Conservation (phyloP, 495 filamentous ascomycete genomes). For the Annulohypoxylon maeteangense region DNA sequence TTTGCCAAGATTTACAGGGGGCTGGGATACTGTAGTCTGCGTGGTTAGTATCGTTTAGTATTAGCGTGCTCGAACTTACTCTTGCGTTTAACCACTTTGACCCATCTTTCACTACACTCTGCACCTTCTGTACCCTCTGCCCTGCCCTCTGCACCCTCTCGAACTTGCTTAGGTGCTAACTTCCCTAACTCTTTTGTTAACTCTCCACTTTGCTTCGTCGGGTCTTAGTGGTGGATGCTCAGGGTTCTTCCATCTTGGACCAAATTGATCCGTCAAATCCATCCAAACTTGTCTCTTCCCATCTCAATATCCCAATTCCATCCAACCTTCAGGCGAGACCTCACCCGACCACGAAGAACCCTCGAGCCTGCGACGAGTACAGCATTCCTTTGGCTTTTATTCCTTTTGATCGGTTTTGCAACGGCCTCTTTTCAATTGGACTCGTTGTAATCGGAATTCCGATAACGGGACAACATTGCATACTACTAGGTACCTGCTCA, state of each 20-base stretch:
- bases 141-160: not conserved
- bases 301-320: slow-evolving; percentile 29
- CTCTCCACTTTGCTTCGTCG: slow-evolving; percentile 10
- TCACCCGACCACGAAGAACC: not conserved
- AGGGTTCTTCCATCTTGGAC: slow-evolving; percentile 42
- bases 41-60: slow-evolving; percentile 16
- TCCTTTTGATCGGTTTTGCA: slow-evolving; percentile 12
- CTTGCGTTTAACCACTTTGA: slow-evolving; percentile 9
- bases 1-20: slow-evolving; percentile 24
- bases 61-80: slow-evolving; percentile 30
- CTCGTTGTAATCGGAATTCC: slow-evolving; percentile 19
- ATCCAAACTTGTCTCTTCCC: slow-evolving; percentile 24
- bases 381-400: not conserved
- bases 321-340: slow-evolving; percentile 1
- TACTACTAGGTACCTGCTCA: not conserved
- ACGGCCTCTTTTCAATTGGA: slow-evolving; percentile 34
- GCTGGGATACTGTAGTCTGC: not conserved
- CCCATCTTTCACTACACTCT: not conserved
- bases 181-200: not conserved
- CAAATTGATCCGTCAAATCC: slow-evolving; percentile 25
- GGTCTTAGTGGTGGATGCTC: slow-evolving; percentile 11
- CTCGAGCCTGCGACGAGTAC: not conserved
- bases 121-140: not conserved
- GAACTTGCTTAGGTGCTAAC: not conserved
- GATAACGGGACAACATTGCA: slow-evolving; percentile 25